These are phyloP conservation scores for Paecilomyces sp. DNA, from an alignment of 2,329 filamentous ascomycete genomes.

Conservation along the genomic window DNA sequence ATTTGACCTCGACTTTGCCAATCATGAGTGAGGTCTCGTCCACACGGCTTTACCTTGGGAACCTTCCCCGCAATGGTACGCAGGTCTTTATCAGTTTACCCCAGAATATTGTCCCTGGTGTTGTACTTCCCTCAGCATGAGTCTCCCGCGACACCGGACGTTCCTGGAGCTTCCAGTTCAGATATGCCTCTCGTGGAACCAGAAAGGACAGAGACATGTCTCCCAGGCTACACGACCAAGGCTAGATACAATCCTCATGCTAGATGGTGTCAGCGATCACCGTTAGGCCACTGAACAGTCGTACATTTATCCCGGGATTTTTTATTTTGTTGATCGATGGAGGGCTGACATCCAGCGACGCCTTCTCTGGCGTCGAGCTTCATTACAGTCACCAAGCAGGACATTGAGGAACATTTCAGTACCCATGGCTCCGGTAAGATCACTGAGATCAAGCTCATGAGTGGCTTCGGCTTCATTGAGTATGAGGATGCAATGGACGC, in stretches of 20 bases:
- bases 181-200: constrained; percentile 1
- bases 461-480: constrained; percentile 98
- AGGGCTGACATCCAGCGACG: constrained; percentile 26
- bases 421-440: constrained; percentile 96
- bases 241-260: constrained; percentile 4
- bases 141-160: constrained; percentile 8
- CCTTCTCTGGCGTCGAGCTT: constrained; percentile 23
- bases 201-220: constrained; percentile 1
- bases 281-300: constrained; percentile 12
- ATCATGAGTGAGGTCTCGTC: constrained; percentile 81
- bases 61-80: constrained; percentile 93
- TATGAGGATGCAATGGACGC: constrained; percentile 99
- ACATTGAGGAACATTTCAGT: constrained; percentile 92
- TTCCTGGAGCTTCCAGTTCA: constrained; percentile 10
- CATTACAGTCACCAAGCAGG: constrained; percentile 81
- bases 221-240: constrained; percentile 4
- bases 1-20: constrained; percentile 9
- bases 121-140: constrained; percentile 6
- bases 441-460: constrained; percentile 99
- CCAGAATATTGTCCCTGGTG: constrained; percentile 12
- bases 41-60: constrained; percentile 94
- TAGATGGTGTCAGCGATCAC: constrained; percentile 1
- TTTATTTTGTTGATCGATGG: constrained; percentile 11
- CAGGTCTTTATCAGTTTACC: constrained; percentile 26
- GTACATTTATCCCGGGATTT: constrained; percentile 16